These are phyloP conservation scores for Samsoniella hepiali DNA, from an alignment of 2,329 filamentous ascomycete genomes.

Conservation along the genomic window DNA sequence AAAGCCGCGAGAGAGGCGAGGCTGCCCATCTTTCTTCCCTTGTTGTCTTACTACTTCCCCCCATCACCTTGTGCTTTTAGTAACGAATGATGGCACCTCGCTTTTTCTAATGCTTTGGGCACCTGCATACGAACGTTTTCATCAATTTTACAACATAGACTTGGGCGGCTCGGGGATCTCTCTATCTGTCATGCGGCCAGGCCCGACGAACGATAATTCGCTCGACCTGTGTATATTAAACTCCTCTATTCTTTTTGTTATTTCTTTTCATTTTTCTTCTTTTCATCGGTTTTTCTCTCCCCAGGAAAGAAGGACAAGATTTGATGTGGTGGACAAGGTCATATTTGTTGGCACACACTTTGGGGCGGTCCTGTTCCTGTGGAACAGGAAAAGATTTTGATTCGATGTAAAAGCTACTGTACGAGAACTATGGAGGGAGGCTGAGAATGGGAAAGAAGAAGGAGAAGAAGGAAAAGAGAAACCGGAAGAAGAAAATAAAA, in stretches of 20 bases:
- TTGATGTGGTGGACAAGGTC: neutral
- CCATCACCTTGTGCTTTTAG: conserved; percentile 14
- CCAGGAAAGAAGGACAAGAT: neutral
- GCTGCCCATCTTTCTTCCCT: neutral
- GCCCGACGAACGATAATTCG: neutral
- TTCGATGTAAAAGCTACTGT: conserved; percentile 1
- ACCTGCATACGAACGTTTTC: conserved; percentile 13
- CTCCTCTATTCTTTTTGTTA: conserved; percentile 6
- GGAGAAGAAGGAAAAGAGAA: neutral
- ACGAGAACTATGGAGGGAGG: neutral
- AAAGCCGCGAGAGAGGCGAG: conserved; percentile 9
- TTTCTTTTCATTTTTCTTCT: neutral
- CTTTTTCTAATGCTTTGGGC: conserved; percentile 12
- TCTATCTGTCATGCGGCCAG: conserved; percentile 2
- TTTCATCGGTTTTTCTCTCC: too few relatives aligned
- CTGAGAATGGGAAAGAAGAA: neutral
- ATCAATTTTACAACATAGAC: conserved; percentile 15
- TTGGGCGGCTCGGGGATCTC: conserved; percentile 9
- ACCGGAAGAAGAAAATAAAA: neutral
- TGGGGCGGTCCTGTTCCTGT: neutral
- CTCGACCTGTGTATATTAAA: conserved; percentile 19
- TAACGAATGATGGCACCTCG: conserved; percentile 17
- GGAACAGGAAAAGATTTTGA: neutral
- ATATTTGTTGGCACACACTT: conserved; percentile 15
- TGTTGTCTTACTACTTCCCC: conserved; percentile 16